Evolutionary conservation across 768 basidiomycete genomes (phyloP).

Genomic region (Harrya chromipes): DNA sequence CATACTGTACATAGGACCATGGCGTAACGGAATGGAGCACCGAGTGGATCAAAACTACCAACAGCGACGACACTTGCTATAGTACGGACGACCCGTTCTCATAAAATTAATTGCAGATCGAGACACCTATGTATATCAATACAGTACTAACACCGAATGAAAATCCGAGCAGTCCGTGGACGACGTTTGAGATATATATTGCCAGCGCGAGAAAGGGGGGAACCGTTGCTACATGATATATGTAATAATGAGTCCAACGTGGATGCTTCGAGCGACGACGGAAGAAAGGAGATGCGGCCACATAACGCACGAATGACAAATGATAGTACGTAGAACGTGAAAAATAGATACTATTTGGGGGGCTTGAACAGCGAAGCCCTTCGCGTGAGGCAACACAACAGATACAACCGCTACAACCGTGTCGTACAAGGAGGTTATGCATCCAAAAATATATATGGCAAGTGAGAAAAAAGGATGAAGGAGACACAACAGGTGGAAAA

Average conservation of each 20-base stretch:
- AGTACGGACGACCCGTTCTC: too few species aligned
- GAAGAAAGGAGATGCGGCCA: neutral
- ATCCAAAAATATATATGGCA: slow-evolving; percentile 31
- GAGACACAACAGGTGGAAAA: neutral
- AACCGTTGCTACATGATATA: slow-evolving; percentile 5
- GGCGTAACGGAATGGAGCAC: too few species aligned
- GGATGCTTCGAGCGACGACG: neutral
- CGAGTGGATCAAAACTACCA: too few species aligned
- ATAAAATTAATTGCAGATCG: too few species aligned
- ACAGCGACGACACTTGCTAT: too few species aligned
- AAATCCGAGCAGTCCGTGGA: neutral
- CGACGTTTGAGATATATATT: neutral
- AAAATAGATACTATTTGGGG: slow-evolving; percentile 35
- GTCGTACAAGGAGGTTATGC: slow-evolving; percentile 19
- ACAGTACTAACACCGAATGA: neutral
- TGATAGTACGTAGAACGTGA: neutral
- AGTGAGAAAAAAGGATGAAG: slow-evolving; percentile 15
- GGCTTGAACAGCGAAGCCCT: slow-evolving; percentile 51
- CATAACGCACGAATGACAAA: neutral
- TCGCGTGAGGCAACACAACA: slow-evolving; percentile 35
- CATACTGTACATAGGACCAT: too few species aligned
- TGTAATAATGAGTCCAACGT: neutral
- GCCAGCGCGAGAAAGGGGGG: neutral
- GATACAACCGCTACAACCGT: slow-evolving; percentile 26
- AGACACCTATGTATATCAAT: too few species aligned